Evolutionary conservation across 139 green algal species (phyloP), one percentile per base, ranked within the genome.

Genomic region (Micractinium sp.): DNA sequence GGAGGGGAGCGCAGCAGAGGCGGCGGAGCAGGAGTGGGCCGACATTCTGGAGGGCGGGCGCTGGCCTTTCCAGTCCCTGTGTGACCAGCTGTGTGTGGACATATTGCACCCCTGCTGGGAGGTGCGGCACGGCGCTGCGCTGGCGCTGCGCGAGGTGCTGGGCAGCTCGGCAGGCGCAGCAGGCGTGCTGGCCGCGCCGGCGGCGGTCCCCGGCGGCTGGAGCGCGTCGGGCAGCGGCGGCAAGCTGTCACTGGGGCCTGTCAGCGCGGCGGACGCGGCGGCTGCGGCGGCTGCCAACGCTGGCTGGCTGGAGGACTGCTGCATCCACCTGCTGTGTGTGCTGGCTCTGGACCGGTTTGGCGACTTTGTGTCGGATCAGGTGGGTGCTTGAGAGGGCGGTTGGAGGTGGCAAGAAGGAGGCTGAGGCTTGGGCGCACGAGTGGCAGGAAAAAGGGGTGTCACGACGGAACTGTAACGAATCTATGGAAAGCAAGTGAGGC

Each of bases 261-360:
- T 97, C 33, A 86, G 79, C 2, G 25, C 81, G 0, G 86, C 91
- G 2, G 85, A 92, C 29, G 92, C 94, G 20, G 85, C 88, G 0
- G 90, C 88, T 0, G 95, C 95, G 0, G 71, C 36, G 0, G 53
- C 78, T 0, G 92, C 93, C 38, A 98, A 99, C 90, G 69, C 41
- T 23, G 81, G 79, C 3, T 98, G 96, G 94, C 93, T 99, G 82
- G 94, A 98, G 84, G 96, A 99, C 89, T 95, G 92, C 83, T 87
- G 94, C 23, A 85, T 96, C 69, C 94, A 96, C 67, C 92, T 99
- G 93, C 91, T 99, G 86, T 97, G 95, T 85, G 93, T 99, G 85
- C 94, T 99, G 73, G 95, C 96, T 23, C 95, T 99, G 79, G 98
- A 99, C 93, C 91, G 97, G 22, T 98, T 99, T 91, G 96, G 94